Evolutionary conservation across 1,139 yeast species (phyloP).

Genomic region (Pichia cactophila): DNA sequence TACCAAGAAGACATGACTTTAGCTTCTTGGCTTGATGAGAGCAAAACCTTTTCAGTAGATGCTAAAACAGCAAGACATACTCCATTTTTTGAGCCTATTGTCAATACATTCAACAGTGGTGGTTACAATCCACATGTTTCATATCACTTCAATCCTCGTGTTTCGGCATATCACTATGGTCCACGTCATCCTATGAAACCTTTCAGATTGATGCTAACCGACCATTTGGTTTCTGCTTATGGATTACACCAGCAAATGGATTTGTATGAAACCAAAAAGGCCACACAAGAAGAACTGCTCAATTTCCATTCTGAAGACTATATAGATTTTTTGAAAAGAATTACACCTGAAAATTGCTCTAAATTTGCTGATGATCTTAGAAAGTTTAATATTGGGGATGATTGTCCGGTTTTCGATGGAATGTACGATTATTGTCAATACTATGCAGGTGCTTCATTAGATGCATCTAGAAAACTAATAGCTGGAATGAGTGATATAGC

Average conservation of each 20-base stretch:
- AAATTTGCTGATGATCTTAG: slow-evolving; percentile 85
- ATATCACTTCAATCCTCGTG: slow-evolving; percentile 82
- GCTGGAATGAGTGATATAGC: slow-evolving; percentile 95
- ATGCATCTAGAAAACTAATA: slow-evolving; percentile 89
- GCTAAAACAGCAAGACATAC: slow-evolving; percentile 46
- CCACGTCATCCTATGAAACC: slow-evolving; percentile 98
- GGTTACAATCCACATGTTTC: slow-evolving; percentile 55
- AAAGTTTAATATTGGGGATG: slow-evolving; percentile 94
- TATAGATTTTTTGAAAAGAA: slow-evolving; percentile 65
- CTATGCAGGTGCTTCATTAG: slow-evolving; percentile 95
- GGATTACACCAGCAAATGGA: slow-evolving; percentile 89
- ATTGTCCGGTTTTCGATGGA: slow-evolving; percentile 96
- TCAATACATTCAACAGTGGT: slow-evolving; percentile 27
- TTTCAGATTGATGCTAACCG: slow-evolving; percentile 88
- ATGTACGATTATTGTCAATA: slow-evolving; percentile 91
- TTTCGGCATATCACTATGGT: slow-evolving; percentile 79
- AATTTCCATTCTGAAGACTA: slow-evolving; percentile 88
- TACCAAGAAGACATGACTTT: slow-evolving; percentile 15
- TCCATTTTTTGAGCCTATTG: slow-evolving; percentile 48
- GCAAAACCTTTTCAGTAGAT: slow-evolving; percentile 43
- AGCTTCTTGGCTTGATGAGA: slow-evolving; percentile 27
- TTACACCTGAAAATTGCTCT: slow-evolving; percentile 84
- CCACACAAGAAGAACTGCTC: slow-evolving; percentile 69
- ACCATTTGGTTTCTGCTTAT: slow-evolving; percentile 80
- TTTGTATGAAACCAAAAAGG: slow-evolving; percentile 71